Conservation (phyloP, 305 asterid species). For the Fraxinus velutina region DNA sequence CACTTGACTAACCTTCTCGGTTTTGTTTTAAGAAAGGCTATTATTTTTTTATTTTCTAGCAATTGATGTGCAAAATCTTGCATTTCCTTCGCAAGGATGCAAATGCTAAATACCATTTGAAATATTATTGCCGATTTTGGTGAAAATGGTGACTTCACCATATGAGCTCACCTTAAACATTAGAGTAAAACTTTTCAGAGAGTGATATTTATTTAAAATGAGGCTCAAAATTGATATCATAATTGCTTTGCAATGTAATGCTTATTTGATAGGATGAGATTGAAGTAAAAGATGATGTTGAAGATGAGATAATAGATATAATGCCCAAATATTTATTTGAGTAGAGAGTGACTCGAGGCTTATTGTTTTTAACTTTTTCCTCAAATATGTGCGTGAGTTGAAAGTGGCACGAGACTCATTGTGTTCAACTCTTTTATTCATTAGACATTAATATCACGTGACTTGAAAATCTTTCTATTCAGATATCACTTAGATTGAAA, state of each 20-base stretch:
- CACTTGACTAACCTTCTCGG: no score
- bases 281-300: not conserved
- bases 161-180: no score
- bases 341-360: not conserved
- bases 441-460: not conserved
- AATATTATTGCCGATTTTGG: no score
- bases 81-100: no score
- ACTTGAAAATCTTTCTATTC: not conserved
- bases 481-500: not conserved
- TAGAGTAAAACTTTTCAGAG: no score
- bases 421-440: not conserved
- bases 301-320: not conserved
- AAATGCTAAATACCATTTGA: no score
- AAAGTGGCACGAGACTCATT: no score
- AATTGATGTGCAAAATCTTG: no score
- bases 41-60: no score
- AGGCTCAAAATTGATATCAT: not conserved
- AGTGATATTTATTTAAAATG: not conserved
- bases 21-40: no score
- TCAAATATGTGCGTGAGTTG: no score
- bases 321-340: not conserved
- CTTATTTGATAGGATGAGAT: not conserved
- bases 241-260: not conserved
- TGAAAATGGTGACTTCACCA: no score
- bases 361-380: not conserved